Base-by-base conservation (phyloP, 2,329 filamentous ascomycete genomes). In the Ceratocystis papillata region DNA sequence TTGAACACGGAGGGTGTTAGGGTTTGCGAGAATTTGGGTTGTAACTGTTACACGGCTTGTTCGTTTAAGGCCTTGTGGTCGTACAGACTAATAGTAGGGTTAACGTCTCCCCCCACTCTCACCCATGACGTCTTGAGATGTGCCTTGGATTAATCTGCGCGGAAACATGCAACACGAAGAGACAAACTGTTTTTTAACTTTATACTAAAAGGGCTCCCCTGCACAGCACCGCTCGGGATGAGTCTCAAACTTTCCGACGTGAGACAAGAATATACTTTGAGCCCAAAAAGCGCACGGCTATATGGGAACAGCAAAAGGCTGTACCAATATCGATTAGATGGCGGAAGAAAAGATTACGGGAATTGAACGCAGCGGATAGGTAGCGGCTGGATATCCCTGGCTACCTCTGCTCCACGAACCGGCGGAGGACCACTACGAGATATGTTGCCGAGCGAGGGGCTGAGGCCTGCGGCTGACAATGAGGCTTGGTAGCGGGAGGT, bases 171-270 rank as follows among this genome's bases (percentile, higher is more conserved):
- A 30, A 30, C 53, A 57, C 53, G 17, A 30, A 57, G 53, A 57
- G 22, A 57, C 22, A 57, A 30, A 22, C 22, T n/a, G 22, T 30
- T 59, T 59, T 59, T 30, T n/a, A 59, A 59, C 53, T 30, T 33
- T 30, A 59, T n/a, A 22, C 15, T 37, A 8, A 59, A 17, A 57
- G 10, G 4, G 28, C 33, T 20, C 25, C 17, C 53, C 28, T 33
- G 53, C 53, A 33, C 53, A 59, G 33, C 53, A 22, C 25, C 22
- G 17, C 53, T 30, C 28, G 28, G 53, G 28, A 59, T 25, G 53
- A 59, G 28, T 59, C 53, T 59, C 10, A 59, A 59, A 59, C 53
- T 33, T 59, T 33, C 53, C 53, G 53, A 59, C 25, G 53, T 59
- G 22, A 12, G 4, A 59, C 53, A 59, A n/a, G 6, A 17, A n/a